These are phyloP conservation scores for Emergomyces orientalis DNA, from an alignment of 2,329 filamentous ascomycete species.

Conservation along the genomic window DNA sequence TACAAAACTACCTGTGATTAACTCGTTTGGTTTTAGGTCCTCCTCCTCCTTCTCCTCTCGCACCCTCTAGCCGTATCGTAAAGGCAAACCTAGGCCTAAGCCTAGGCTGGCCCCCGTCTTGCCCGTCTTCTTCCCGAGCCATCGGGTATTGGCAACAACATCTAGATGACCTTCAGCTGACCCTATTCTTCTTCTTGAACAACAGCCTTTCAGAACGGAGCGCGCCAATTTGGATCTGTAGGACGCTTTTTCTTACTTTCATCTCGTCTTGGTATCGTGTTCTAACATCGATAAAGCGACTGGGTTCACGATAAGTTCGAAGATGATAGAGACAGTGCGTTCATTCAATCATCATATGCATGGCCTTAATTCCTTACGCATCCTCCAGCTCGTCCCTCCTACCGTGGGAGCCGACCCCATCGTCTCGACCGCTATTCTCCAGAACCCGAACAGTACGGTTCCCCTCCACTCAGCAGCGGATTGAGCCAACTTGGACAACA, in stretches of 20 bases:
- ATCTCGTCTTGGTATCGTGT: neutral
- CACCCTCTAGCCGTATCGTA: constrained; percentile 28
- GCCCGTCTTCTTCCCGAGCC: constrained; percentile 3
- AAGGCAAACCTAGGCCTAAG: constrained; percentile 25
- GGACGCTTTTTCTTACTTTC: constrained; percentile 11
- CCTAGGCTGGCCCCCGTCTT: neutral
- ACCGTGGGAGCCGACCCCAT: constrained; percentile 33
- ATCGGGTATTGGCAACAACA: constrained; percentile 19
- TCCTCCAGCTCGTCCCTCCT: constrained; percentile 34
- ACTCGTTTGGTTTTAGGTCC: constrained; percentile 27
- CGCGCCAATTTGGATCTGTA: constrained; percentile 40
- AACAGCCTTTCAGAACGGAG: constrained; percentile 40
- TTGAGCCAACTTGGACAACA: neutral
- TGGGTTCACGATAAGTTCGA: constrained; percentile 93
- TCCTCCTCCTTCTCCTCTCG: constrained; percentile 38
- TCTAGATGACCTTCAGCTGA: constrained; percentile 36
- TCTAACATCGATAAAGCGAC: constrained; percentile 48
- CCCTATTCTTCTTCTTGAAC: constrained; percentile 27
- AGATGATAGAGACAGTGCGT: constrained; percentile 52
- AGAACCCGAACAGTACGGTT: constrained; percentile 29
- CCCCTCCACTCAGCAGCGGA: neutral
- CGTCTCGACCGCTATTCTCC: constrained; percentile 28
- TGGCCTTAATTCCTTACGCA: constrained; percentile 16
- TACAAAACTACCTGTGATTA: constrained; percentile 15
- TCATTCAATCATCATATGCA: constrained; percentile 12